Evolutionary conservation across 176 grass and related monocot species (phyloP).

Genomic region (Alopecurus myosuroides): DNA sequence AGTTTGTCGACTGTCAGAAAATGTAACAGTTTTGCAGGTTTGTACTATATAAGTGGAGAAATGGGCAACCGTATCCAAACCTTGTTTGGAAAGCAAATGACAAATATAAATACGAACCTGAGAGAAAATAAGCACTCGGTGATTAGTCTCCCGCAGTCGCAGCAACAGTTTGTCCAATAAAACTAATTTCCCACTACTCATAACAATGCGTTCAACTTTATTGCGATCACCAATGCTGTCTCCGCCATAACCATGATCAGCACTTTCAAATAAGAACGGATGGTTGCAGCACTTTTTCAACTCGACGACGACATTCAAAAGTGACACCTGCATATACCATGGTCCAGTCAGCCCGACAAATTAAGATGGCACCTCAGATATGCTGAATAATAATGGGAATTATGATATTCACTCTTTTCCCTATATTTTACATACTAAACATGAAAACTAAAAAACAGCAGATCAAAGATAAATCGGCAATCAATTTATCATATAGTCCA

Average conservation of each 20-base stretch:
- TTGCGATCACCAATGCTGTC: conserved; percentile 79
- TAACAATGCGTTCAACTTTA: conserved; percentile 95
- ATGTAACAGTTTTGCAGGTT: not conserved
- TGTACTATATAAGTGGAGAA: not conserved
- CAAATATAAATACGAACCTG: conserved; percentile 56
- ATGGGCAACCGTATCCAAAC: not conserved
- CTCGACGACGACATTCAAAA: conserved; percentile 96
- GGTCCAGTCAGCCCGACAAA: conserved; percentile 18
- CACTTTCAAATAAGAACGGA: conserved; percentile 99
- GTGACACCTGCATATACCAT: conserved; percentile 71
- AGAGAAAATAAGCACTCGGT: conserved; percentile 97
- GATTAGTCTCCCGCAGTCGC: conserved; percentile 91
- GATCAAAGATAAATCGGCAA: not conserved
- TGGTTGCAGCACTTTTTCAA: conserved; percentile 99
- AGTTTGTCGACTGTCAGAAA: not conserved
- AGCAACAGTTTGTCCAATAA: conserved; percentile 87
- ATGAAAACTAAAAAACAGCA: not conserved
- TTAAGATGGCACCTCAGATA: not conserved
- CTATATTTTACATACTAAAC: not conserved
- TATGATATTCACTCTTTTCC: not conserved
- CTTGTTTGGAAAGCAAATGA: not conserved
- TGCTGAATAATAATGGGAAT: not conserved
- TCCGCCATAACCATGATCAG: conserved; percentile 98
- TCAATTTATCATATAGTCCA: too few species aligned
- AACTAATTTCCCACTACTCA: conserved; percentile 98